Conservation (phyloP, 805 yeast species). For the Candida alai region DNA sequence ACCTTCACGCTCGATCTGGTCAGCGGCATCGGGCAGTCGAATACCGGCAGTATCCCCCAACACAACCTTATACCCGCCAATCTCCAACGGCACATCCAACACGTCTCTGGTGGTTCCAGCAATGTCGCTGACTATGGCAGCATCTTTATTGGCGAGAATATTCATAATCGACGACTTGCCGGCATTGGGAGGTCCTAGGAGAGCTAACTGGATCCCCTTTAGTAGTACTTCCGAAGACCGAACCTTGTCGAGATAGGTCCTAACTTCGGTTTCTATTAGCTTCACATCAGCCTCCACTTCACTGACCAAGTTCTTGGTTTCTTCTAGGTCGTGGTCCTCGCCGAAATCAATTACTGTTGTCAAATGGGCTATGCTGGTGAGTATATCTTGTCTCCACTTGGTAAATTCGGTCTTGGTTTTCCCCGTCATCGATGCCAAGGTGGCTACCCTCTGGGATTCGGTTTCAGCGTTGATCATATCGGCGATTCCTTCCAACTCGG, state of each 20-base stretch:
- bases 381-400: slow-evolving; percentile 64
- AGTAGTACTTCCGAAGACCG: slow-evolving; percentile 59
- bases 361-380: slow-evolving; percentile 65
- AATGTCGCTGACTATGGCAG: slow-evolving; percentile 84
- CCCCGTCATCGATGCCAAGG: slow-evolving; percentile 72
- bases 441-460: slow-evolving; percentile 76
- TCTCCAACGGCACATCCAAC: slow-evolving; percentile 74
- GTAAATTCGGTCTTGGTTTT: slow-evolving; percentile 50
- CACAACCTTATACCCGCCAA: slow-evolving; percentile 78
- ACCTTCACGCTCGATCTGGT: slow-evolving; percentile 73
- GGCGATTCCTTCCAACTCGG: slow-evolving; percentile 86
- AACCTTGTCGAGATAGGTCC: slow-evolving; percentile 41
- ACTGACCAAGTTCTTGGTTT: slow-evolving; percentile 49
- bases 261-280: slow-evolving; percentile 43
- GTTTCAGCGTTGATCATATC: slow-evolving; percentile 93
- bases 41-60: slow-evolving; percentile 95
- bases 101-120: slow-evolving; percentile 95
- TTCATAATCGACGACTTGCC: slow-evolving; percentile 91
- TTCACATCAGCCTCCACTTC: slow-evolving; percentile 44
- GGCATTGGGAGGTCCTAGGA: slow-evolving; percentile 93
- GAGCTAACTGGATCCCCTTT: slow-evolving; percentile 66
- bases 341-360: slow-evolving; percentile 94
- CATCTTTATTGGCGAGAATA: slow-evolving; percentile 68
- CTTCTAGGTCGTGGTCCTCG: slow-evolving; percentile 84
- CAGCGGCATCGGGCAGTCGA: slow-evolving; percentile 45